Evolutionary conservation across 2,329 filamentous ascomycete genomes (phyloP).

Genomic region (Neofusicoccum parvum): DNA sequence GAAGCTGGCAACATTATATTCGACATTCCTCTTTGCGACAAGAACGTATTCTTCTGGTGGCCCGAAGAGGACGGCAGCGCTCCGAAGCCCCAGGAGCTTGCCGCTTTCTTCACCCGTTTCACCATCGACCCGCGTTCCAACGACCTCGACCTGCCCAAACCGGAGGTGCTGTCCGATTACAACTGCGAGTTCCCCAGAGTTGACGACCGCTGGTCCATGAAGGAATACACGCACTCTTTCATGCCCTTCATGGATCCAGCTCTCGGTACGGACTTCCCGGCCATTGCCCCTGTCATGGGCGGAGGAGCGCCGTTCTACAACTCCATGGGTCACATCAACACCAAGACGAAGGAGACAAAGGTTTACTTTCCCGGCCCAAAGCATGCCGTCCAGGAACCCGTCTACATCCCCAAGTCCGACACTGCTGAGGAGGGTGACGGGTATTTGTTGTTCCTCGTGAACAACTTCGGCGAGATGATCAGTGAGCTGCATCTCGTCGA

Average conservation of each 20-base stretch:
- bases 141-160: constrained; percentile 29
- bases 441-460: constrained; percentile 34
- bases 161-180: constrained; percentile 27
- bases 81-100: constrained; percentile 30
- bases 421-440: constrained; percentile 34
- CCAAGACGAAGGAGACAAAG: constrained; percentile 38
- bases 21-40: constrained; percentile 41
- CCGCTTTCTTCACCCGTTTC: constrained; percentile 25
- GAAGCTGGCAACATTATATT: constrained; percentile 33
- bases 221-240: constrained; percentile 44
- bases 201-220: constrained; percentile 48
- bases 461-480: constrained; percentile 40
- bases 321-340: constrained; percentile 48
- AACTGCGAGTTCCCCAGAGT: constrained; percentile 56
- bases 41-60: constrained; percentile 50
- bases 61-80: constrained; percentile 41
- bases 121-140: constrained; percentile 30
- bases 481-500: constrained; percentile 40
- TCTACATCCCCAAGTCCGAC: neutral
- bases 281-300: constrained; percentile 32
- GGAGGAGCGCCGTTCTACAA: constrained; percentile 47
- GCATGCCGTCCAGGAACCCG: constrained; percentile 14
- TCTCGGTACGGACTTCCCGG: constrained; percentile 34
- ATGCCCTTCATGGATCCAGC: constrained; percentile 49
- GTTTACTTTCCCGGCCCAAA: constrained; percentile 50